A percentile compares a stretch with the other conserved stretches of the same genome.
These are phyloP conservation scores for Phanerochaete carnosa DNA, from an alignment of 768 basidiomycete species.

Conservation along the genomic window DNA sequence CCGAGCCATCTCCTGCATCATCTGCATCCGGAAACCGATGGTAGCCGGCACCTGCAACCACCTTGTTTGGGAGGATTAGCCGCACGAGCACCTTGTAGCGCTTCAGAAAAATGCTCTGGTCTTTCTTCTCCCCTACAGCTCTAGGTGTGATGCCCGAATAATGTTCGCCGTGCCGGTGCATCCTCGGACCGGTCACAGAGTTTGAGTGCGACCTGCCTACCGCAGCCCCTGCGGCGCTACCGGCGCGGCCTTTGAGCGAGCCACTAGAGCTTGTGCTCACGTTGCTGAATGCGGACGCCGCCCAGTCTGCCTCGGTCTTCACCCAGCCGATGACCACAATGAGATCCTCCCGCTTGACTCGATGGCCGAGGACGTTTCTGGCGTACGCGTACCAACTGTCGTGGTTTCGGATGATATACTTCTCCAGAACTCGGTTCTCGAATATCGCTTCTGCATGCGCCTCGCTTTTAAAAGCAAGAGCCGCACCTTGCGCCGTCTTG, in stretches of 20 bases:
- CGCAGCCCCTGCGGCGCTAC: too few relatives aligned
- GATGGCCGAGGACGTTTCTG: not conserved
- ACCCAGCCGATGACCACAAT: not conserved
- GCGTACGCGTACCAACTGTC: not conserved
- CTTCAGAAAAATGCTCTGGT: conserved; percentile 16
- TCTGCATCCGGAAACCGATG: too few relatives aligned
- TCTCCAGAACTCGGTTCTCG: not conserved
- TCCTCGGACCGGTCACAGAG: not conserved
- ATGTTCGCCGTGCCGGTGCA: not conserved
- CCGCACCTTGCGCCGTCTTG: not conserved
- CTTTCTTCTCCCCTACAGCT: not conserved
- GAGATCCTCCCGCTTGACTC: not conserved
- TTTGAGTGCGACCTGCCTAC: not conserved
- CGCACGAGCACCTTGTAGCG: conserved; percentile 15
- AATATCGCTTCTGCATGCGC: not conserved
- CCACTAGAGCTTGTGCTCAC: too few relatives aligned
- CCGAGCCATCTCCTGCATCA: too few relatives aligned
- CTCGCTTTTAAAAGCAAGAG: not conserved
- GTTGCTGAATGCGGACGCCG: not conserved
- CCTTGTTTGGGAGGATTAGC: not conserved
- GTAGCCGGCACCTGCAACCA: too few relatives aligned
- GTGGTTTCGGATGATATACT: not conserved
- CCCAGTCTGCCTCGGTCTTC: not conserved
- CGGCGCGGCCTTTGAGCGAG: too few relatives aligned
- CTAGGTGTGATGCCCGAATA: not conserved